phyloP scores from a whole-genome alignment of 768 basidiomycete species.

The Lyophyllum semitale region DNA sequence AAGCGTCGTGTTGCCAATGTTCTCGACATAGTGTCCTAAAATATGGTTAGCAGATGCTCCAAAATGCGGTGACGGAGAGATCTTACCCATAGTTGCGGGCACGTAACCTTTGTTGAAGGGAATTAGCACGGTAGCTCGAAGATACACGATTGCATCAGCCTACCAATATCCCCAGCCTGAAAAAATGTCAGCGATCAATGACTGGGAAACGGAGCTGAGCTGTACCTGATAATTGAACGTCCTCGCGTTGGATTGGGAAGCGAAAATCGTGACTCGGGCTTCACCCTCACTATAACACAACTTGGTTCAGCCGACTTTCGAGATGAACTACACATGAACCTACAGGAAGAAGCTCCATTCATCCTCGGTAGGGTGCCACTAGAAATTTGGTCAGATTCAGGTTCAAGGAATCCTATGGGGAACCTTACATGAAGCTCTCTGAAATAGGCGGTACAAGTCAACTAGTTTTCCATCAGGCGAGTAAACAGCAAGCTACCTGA shows the following conservation, averaged over 20 bases:
- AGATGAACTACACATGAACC: slow-evolving; percentile 15
- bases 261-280: slow-evolving; percentile 59
- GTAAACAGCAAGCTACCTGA: slow-evolving; percentile 35
- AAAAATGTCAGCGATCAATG: background rate
- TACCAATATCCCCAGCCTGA: slow-evolving; percentile 61
- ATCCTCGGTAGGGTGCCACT: slow-evolving; percentile 75
- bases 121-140: slow-evolving; percentile 3
- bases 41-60: slow-evolving; percentile 5
- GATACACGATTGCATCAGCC: slow-evolving; percentile 8
- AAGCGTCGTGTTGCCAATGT: slow-evolving; percentile 50
- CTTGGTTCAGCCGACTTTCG: background rate
- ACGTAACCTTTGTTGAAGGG: slow-evolving; percentile 44
- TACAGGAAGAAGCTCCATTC: slow-evolving; percentile 67
- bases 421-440: slow-evolving; percentile 59
- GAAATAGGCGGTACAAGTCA: slow-evolving; percentile 3
- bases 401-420: background rate
- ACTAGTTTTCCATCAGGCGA: background rate
- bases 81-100: slow-evolving; percentile 55
- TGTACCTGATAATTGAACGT: slow-evolving; percentile 62
- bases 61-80: background rate
- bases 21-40: slow-evolving; percentile 56
- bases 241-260: slow-evolving; percentile 49
- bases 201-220: background rate
- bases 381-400: slow-evolving; percentile 7
- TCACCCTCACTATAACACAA: slow-evolving; percentile 44